Percentiles rank a stretch among this genome's conserved stretches.
Evolutionary conservation across 306 rosid species (phyloP).

Genomic region (Phaseolus lunatus): DNA sequence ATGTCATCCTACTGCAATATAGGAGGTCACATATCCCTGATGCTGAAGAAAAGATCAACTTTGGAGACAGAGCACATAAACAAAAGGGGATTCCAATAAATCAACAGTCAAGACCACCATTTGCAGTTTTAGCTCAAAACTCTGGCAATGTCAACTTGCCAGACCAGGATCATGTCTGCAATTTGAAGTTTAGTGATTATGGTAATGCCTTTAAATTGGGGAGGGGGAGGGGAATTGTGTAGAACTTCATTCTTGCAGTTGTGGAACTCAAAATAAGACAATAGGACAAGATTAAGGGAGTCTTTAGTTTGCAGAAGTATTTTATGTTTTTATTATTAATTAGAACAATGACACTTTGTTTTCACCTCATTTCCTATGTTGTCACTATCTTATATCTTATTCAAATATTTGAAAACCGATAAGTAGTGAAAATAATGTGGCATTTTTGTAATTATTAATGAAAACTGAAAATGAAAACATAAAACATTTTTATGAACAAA

Average conservation of each 20-base stretch:
- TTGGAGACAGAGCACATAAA: slow-evolving; percentile 67
- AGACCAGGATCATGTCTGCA: slow-evolving; percentile 56
- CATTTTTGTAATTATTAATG: neutral
- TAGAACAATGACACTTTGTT: neutral
- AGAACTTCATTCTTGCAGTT: slow-evolving; percentile 33
- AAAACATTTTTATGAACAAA: slow-evolving; percentile 6
- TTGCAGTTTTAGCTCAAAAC: slow-evolving; percentile 86
- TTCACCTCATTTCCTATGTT: neutral
- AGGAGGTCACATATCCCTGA: slow-evolving; percentile 80
- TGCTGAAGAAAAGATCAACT: slow-evolving; percentile 56
- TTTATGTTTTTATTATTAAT: neutral
- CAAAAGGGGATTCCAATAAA: slow-evolving; percentile 55
- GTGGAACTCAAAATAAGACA: slow-evolving; percentile 44
- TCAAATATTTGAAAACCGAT: slow-evolving; percentile 18
- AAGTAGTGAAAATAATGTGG: neutral
- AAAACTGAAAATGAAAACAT: too few species aligned
- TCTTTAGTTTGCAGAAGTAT: slow-evolving; percentile 2
- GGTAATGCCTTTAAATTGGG: slow-evolving; percentile 58
- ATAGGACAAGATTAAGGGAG: slow-evolving; percentile 26
- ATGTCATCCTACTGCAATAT: slow-evolving; percentile 41
- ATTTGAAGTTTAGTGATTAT: slow-evolving; percentile 50
- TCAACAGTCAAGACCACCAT: slow-evolving; percentile 77
- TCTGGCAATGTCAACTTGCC: slow-evolving; percentile 58
- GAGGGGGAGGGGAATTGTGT: neutral
- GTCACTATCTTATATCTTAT: neutral